Conservation (phyloP, 441 rosid genomes). For the Manihot esculenta region DNA sequence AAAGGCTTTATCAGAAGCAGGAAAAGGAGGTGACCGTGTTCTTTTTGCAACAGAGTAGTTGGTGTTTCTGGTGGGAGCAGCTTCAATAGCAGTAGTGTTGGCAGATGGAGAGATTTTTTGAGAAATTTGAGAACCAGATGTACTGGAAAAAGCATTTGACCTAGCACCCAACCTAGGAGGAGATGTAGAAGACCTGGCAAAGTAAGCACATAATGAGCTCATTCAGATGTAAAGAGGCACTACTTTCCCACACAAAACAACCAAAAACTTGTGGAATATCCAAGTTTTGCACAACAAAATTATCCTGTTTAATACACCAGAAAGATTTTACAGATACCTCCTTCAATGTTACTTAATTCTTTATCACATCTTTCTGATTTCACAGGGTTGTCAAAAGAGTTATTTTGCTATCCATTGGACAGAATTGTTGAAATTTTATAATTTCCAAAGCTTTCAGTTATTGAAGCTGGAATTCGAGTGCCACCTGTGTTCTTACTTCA, state of each 20-base stretch:
- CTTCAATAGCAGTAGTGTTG: conserved; percentile 28
- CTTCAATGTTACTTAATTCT: background rate
- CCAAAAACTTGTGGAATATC: conserved; percentile 5
- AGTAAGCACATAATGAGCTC: conserved; percentile 24
- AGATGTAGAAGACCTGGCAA: conserved; percentile 48
- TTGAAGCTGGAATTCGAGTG: background rate
- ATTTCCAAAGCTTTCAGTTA: background rate
- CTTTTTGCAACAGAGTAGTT: conserved; percentile 52
- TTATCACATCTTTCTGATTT: background rate
- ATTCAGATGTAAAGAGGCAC: conserved; percentile 10
- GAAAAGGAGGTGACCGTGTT: conserved; percentile 67
- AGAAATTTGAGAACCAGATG: conserved; percentile 44
- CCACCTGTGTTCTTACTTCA: background rate
- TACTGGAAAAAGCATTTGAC: conserved; percentile 33
- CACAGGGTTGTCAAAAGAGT: conserved; percentile 3
- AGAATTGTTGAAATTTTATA: background rate
- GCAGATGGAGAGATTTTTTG: conserved; percentile 36
- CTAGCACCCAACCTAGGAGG: conserved; percentile 49
- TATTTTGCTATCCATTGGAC: background rate
- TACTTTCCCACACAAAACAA: background rate
- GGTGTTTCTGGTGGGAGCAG: conserved; percentile 32
- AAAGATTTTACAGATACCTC: background rate
- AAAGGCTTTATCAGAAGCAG: conserved; percentile 40
- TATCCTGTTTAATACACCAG: background rate
- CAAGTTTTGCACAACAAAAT: background rate